Base-by-base conservation (phyloP, 106 monocot genomes). In the Chionographis japonica region DNA sequence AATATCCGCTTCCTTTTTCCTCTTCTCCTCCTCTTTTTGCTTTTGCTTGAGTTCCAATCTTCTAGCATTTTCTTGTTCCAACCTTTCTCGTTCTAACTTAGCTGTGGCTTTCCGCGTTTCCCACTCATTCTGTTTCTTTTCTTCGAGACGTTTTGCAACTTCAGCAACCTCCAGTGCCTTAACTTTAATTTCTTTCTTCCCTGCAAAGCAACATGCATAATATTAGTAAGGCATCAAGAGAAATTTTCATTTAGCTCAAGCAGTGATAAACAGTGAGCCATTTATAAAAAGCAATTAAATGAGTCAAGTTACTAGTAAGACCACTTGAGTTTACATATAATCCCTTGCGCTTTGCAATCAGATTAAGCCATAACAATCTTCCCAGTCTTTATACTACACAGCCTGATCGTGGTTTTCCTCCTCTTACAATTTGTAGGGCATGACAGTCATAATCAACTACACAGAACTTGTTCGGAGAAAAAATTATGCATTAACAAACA, bases 121-220 rank as follows among this genome's bases (percentile, higher is more conserved):
- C 52, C 92, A 86, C 41, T 92, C 97, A 74, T 68, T 79, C 70
- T 85, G 73, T 60, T 75, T 98, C 71, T 90, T 85, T 69, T 83
- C 86, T 77, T 82, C 83, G 54, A 90, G 73, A 41, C 80, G 84
- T 56, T 90, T 98, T 55, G 86, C 86, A 67, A 78, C 79, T 75
- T 98, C 97, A 40, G 97, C 92, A 72, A 83, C 87, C 68, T 92
- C 92, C 58, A 92, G 69, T 61, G 97, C 84, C 75, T 92, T 92
- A 52, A 98, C 89, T 81, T 82, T 98, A 13, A 92, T 84, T 2
- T 93, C 87, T 72, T 83, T 89, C 77, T 83, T 98, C 39, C 77
- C 95, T 97, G 35, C 51, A 83, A 54, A 40, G 18, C 4, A 55
- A 66, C 15, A 39, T 51, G 38, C 16, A 60, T 2, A 27, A 2